These are phyloP conservation scores for Rhododendron simsii DNA, from an alignment of 148 eudicot genomes.

Conservation along the genomic window DNA sequence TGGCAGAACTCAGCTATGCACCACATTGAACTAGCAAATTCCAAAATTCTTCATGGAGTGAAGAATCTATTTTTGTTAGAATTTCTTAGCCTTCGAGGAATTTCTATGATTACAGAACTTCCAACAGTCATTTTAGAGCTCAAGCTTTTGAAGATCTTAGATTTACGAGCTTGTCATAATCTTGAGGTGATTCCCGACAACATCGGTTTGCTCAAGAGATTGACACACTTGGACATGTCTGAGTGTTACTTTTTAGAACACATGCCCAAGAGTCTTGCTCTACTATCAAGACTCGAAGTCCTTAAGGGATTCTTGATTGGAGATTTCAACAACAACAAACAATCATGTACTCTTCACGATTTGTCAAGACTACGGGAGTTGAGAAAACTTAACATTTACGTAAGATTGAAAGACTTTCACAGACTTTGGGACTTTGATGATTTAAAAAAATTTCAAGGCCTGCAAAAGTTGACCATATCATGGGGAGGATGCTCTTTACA, in stretches of 20 bases:
- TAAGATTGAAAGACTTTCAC: slow-evolving; percentile 22
- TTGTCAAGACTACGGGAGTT: slow-evolving; percentile 18
- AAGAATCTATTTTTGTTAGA: slow-evolving; percentile 21
- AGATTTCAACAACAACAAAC: neutral
- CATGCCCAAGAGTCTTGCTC: slow-evolving; percentile 34
- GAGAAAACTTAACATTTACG: slow-evolving; percentile 33
- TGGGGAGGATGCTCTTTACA: slow-evolving; percentile 17
- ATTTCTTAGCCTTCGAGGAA: slow-evolving; percentile 47
- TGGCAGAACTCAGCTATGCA: slow-evolving; percentile 27
- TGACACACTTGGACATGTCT: slow-evolving; percentile 29
- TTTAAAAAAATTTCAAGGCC: slow-evolving; percentile 2
- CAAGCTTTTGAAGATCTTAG: slow-evolving; percentile 25
- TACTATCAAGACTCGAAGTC: slow-evolving; percentile 32
- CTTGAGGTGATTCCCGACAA: slow-evolving; percentile 26
- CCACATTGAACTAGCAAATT: slow-evolving; percentile 37
- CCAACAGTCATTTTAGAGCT: slow-evolving; percentile 25
- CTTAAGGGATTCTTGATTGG: slow-evolving; percentile 43
- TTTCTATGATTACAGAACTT: slow-evolving; percentile 36
- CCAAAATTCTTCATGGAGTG: slow-evolving; percentile 20
- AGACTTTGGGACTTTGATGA: neutral
- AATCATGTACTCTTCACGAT: slow-evolving; percentile 29
- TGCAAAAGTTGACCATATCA: slow-evolving; percentile 24
- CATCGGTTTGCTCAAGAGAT: slow-evolving; percentile 29
- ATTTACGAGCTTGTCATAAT: slow-evolving; percentile 16
- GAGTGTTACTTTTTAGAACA: slow-evolving; percentile 21